phyloP scores from a whole-genome alignment of 1,139 yeast genomes.

The Yamadazyma atmosphaerica region DNA sequence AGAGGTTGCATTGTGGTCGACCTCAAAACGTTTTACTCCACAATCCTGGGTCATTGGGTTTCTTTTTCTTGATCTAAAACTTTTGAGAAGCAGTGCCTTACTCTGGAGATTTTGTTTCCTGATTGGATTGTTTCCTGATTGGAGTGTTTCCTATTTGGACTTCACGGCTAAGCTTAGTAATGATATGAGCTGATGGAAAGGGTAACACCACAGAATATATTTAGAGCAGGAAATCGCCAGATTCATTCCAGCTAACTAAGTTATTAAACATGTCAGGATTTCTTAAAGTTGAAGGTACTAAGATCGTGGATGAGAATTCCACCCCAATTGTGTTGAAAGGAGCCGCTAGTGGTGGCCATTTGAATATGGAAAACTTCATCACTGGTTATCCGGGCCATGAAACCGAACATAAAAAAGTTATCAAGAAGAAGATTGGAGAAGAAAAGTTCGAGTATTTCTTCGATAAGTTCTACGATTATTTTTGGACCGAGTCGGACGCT shows the following conservation, averaged over 20 bases:
- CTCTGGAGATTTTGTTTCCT: neutral
- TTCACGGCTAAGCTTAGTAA: too few relatives aligned
- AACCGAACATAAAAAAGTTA: conserved; percentile 38
- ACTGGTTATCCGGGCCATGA: conserved; percentile 49
- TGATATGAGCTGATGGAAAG: too few relatives aligned
- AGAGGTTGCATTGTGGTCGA: neutral
- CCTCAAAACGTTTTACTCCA: neutral
- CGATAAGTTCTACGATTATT: conserved; percentile 44
- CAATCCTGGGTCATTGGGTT: neutral
- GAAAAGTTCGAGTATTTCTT: conserved; percentile 43
- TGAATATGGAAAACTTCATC: conserved; percentile 49
- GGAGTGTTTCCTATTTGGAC: too few relatives aligned
- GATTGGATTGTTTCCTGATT: too few relatives aligned
- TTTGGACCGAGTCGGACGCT: conserved; percentile 44
- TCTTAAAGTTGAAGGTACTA: conserved; percentile 24
- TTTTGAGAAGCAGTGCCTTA: too few relatives aligned
- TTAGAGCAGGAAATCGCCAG: neutral
- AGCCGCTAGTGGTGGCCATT: conserved; percentile 43
- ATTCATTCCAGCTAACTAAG: neutral
- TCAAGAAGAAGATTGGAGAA: conserved; percentile 31
- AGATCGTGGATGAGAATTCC: conserved; percentile 35
- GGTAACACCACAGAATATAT: too few relatives aligned
- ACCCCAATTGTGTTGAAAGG: conserved; percentile 32
- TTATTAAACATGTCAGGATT: conserved; percentile 4
- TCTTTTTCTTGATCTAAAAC: too few relatives aligned